Evolutionary conservation across 345 rosid genomes (phyloP).

Genomic region (thale cress (Arabidopsis thaliana)): TAIR10.1 NC_003076.8:19940501-19941000

Average conservation of each 20-base stretch:
- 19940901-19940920: conserved; percentile 38
- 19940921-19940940: conserved; percentile 30
- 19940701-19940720: not conserved
- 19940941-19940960: conserved; percentile 55
- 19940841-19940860: conserved; percentile 51
- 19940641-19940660: not conserved
- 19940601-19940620: not conserved
- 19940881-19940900: conserved; percentile 46
- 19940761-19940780: not conserved
- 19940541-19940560: not conserved
- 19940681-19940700: not conserved
- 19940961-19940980: conserved; percentile 53
- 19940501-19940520: not conserved
- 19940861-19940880: conserved; percentile 18
- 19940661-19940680: not conserved
- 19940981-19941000: conserved; percentile 64
- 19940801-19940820: conserved; percentile 54
- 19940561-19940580: not conserved
- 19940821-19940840: conserved; percentile 56
- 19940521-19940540: not conserved
- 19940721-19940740: not conserved
- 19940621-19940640: not conserved
- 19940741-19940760: not conserved
- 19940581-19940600: not conserved
- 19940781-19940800: conserved; percentile 43